Evolutionary conservation across 768 basidiomycete species (phyloP).

Genomic region (Leccinum sublutescens): DNA sequence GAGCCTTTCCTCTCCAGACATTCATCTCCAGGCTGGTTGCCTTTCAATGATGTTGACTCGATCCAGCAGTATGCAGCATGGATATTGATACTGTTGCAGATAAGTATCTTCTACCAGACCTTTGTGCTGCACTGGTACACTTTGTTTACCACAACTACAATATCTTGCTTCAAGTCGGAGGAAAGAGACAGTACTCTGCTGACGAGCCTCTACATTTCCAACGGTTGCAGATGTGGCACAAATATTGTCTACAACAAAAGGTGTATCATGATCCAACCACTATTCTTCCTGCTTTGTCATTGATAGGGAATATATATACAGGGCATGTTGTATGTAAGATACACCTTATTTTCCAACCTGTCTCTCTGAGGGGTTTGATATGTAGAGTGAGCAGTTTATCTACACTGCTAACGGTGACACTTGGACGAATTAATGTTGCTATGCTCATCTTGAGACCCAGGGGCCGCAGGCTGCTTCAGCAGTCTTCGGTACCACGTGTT

Average conservation of each 20-base stretch:
- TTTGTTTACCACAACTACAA: background rate
- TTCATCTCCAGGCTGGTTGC: conserved; percentile 13
- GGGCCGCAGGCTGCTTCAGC: too few species aligned
- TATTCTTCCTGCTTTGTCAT: background rate
- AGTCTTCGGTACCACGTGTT: too few species aligned
- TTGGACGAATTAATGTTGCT: too few species aligned
- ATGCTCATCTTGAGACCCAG: too few species aligned
- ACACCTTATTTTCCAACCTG: conserved; percentile 15
- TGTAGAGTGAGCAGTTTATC: conserved; percentile 8
- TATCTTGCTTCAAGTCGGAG: background rate
- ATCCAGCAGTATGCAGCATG: conserved; percentile 6
- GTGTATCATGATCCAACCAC: background rate
- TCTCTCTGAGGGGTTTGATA: background rate
- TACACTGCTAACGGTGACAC: conserved; percentile 16
- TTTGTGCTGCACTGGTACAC: background rate
- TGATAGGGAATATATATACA: background rate
- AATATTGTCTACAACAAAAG: conserved; percentile 15
- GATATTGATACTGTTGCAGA: conserved; percentile 16
- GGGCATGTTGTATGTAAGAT: conserved; percentile 7
- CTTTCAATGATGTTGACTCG: conserved; percentile 23
- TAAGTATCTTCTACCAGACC: conserved; percentile 10
- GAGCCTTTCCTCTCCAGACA: background rate
- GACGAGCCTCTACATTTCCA: background rate
- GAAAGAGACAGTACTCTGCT: background rate
- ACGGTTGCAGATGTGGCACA: background rate